Conservation (phyloP, 306 rosid genomes). For the Aeschynomene evenia region DNA sequence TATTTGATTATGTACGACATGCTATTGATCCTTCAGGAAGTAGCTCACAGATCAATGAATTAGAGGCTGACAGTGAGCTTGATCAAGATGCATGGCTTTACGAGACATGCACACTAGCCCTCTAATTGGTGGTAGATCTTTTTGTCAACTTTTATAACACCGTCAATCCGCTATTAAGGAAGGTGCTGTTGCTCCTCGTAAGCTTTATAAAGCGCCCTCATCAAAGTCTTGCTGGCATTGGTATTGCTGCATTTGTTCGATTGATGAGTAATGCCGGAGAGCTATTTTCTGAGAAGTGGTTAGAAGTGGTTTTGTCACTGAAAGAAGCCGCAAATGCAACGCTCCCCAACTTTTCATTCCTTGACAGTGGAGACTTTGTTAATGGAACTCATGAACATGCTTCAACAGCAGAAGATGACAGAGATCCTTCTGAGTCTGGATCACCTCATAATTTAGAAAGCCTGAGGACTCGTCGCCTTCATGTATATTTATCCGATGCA, state of each 20-base stretch:
- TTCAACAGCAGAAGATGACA: conserved; percentile 47
- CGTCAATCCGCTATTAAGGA: conserved; percentile 84
- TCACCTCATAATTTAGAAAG: conserved; percentile 57
- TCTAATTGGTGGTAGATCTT: conserved; percentile 94
- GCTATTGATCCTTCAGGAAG: conserved; percentile 96
- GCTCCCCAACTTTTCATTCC: conserved; percentile 80
- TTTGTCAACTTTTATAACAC: conserved; percentile 91
- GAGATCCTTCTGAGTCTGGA: conserved; percentile 50
- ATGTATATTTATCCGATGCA: conserved; percentile 68
- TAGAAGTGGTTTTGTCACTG: conserved; percentile 82
- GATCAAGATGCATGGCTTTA: conserved; percentile 99
- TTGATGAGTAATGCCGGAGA: conserved; percentile 98
- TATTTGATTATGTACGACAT: conserved; percentile 96
- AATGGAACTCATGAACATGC: conserved; percentile 41
- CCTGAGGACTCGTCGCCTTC: conserved; percentile 43
- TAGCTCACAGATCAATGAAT: conserved; percentile 54
- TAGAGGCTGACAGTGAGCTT: conserved; percentile 60
- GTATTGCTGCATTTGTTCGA: conserved; percentile 98
- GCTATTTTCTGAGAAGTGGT: conserved; percentile 94
- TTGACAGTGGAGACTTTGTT: conserved; percentile 39
- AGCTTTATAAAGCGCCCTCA: conserved; percentile 97
- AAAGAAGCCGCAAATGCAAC: conserved; percentile 88
- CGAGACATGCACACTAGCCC: conserved; percentile 97
- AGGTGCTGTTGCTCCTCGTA: conserved; percentile 87
- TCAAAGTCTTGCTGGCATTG: conserved; percentile 99